Base-by-base conservation (phyloP, 2,329 filamentous ascomycete species). In the Simplicillium aogashimaense region DNA sequence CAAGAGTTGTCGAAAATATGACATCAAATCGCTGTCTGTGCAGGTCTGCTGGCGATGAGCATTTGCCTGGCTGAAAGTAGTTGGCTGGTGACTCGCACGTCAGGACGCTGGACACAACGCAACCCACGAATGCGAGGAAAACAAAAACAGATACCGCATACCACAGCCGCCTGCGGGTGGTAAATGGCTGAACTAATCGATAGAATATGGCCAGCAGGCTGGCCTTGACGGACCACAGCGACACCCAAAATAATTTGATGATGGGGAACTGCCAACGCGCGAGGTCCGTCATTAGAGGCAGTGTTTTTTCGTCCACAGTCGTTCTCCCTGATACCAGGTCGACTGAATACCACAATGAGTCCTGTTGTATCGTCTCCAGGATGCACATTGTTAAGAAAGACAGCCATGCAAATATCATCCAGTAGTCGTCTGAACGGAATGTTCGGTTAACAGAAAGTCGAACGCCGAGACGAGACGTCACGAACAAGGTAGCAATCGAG, bases 401-500 rank as follows among this genome's bases (percentile, higher is more conserved):
- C 5, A 50, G 39, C 40, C 55, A 50, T 20, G 54, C 56, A 10
- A 54, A 42, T 35, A 54, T 47, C 29, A 58, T 53, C 51, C 51
- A 57, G 47, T 49, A 56, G 47, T 59, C 56, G 38, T 58, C 57
- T 13, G 39, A 33, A 25, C 48, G 42, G 10, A 52, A 40, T 20
- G 41, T 41, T 36, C 29, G 34, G 35, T 46, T 49, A 14, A 45
- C 40, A 17, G 38, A 50, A 44, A 53, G 45, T 33, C 57, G 55
- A 37, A 58, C 49, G 17, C 38, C 28, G 15, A 54, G 50, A 36
- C 56, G 55, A 3, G 56, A 40, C 20, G 32, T 35, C 31, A 57
- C 48, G 37, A 59, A 50, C 38, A 53, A 34, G 29, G 49, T 43
- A n/a, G 56, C 54, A 31, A 47, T 45, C 35, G 41, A 35, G 37